These are phyloP conservation scores for Camellia japonica DNA, from an alignment of 148 eudicot species.

Conservation along the genomic window DNA sequence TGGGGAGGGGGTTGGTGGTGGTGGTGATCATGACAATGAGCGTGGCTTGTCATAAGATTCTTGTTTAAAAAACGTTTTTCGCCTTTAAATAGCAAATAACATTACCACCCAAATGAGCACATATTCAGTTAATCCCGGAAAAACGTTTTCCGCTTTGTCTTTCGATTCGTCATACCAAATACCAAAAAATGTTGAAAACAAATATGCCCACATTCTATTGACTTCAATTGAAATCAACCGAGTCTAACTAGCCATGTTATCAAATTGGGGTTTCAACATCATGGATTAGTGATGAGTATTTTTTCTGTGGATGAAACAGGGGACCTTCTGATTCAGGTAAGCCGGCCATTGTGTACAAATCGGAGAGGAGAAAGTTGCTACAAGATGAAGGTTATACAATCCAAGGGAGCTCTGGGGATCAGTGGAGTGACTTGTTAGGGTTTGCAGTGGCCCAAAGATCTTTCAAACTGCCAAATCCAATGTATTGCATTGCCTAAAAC, in stretches of 20 bases:
- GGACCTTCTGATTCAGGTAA: slow-evolving; percentile 49
- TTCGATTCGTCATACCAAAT: too few species aligned
- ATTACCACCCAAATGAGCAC: too few species aligned
- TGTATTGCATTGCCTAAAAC: slow-evolving; percentile 65
- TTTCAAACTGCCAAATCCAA: slow-evolving; percentile 82
- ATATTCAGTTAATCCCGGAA: too few species aligned
- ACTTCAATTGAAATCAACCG: too few species aligned
- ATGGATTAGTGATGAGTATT: neutral
- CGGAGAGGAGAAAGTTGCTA: slow-evolving; percentile 67
- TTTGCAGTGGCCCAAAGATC: slow-evolving; percentile 64
- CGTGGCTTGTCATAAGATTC: too few species aligned
- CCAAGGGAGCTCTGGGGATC: slow-evolving; percentile 86
- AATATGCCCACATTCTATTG: too few species aligned
- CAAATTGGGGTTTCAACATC: neutral
- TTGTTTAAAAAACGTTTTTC: too few species aligned
- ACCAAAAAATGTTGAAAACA: too few species aligned
- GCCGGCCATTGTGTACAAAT: slow-evolving; percentile 61
- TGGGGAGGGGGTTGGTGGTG: too few species aligned
- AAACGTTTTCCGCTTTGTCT: too few species aligned
- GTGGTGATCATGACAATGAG: too few species aligned
- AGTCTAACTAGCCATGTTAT: neutral
- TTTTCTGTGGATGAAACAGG: slow-evolving; percentile 35
- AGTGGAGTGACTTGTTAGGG: slow-evolving; percentile 89
- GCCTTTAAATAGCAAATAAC: too few species aligned
- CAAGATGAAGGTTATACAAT: slow-evolving; percentile 63